Conservation (phyloP, 345 rosid species). For the Arabidopsis arenosa region DNA sequence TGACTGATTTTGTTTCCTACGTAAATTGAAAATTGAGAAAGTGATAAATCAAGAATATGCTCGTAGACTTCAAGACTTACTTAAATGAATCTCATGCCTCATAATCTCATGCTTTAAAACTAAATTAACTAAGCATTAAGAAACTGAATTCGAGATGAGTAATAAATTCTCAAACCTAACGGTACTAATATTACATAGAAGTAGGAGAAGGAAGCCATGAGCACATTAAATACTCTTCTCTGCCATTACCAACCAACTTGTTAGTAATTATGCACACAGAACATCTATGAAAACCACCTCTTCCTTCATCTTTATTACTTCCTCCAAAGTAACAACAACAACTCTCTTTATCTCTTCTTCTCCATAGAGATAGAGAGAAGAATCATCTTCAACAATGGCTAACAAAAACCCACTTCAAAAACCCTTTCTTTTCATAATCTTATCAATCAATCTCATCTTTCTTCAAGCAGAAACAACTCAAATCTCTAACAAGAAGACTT, state of each 20-base stretch:
- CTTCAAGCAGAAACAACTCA: constrained; percentile 35
- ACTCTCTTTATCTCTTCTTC: constrained; percentile 31
- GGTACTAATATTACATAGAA: constrained; percentile 30
- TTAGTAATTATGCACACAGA: constrained; percentile 41
- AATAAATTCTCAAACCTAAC: constrained; percentile 40
- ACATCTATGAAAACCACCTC: constrained; percentile 40
- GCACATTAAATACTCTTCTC: constrained; percentile 41
- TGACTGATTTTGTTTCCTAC: constrained; percentile 42
- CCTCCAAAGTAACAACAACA: constrained; percentile 16
- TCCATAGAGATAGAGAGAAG: constrained; percentile 24
- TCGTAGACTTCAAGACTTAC: constrained; percentile 25
- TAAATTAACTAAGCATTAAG: constrained; percentile 12
- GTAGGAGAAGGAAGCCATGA: constrained; percentile 24
- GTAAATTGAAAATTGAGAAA: constrained; percentile 19
- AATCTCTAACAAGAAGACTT: constrained; percentile 58
- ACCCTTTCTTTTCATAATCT: constrained; percentile 53
- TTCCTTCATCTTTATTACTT: constrained; percentile 35
- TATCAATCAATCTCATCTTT: constrained; percentile 45
- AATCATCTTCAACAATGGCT: constrained; percentile 48
- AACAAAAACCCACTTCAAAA: constrained; percentile 40
- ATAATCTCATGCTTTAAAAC: neutral
- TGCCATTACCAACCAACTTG: constrained; percentile 46
- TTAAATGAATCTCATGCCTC: neutral
- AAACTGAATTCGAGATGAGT: constrained; percentile 3
- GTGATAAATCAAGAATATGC: constrained; percentile 25